Evolutionary conservation across 2,329 filamentous ascomycete species (phyloP).

Genomic region (Aureobasidium pullulans): DNA sequence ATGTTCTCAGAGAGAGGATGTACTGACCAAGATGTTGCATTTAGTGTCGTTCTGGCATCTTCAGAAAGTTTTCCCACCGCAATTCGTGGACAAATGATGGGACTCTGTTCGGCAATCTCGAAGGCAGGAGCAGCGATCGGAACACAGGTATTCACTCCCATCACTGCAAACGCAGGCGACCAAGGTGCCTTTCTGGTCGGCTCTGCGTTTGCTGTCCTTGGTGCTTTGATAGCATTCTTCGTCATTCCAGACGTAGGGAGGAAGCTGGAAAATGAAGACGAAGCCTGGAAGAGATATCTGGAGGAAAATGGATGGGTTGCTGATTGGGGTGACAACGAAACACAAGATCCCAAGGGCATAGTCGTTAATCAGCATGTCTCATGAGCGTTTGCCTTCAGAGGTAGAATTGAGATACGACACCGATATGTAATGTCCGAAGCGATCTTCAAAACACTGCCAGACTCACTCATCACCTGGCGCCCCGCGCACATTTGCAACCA

Average conservation of each 20-base stretch:
- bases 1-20: no score
- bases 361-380: not conserved
- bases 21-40: no score
- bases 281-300: slow-evolving; percentile 38
- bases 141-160: slow-evolving; percentile 66
- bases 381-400: not conserved
- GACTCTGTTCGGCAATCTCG: slow-evolving; percentile 61
- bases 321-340: slow-evolving; percentile 9
- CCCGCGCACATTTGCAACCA: not conserved
- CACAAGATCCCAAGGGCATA: not conserved
- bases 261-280: slow-evolving; percentile 26
- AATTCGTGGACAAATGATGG: slow-evolving; percentile 67
- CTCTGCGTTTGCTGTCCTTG: slow-evolving; percentile 64
- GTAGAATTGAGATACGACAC: no score
- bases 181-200: slow-evolving; percentile 86
- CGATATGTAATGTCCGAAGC: no score
- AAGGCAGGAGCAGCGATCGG: slow-evolving; percentile 74
- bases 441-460: no score
- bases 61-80: slow-evolving; percentile 81
- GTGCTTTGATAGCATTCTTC: slow-evolving; percentile 57
- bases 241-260: slow-evolving; percentile 25
- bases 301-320: slow-evolving; percentile 32
- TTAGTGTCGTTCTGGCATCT: slow-evolving; percentile 64
- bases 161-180: slow-evolving; percentile 47
- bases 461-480: not conserved